Conservation (phyloP, 2,329 filamentous ascomycete genomes). For the Waltergamsia citrina region DNA sequence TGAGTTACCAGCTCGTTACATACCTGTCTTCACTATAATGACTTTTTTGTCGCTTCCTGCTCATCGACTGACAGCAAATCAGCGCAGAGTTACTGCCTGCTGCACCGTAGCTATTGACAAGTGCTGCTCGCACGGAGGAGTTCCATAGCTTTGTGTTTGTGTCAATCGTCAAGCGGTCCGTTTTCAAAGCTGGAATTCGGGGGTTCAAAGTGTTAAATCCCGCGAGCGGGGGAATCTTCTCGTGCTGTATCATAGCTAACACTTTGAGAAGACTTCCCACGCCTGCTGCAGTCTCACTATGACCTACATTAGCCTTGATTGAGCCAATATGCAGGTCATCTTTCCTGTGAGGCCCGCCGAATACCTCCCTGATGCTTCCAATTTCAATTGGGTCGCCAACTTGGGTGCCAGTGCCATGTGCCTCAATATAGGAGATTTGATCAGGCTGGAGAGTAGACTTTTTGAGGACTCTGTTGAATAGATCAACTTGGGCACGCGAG, state of each 20-base stretch:
- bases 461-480: slow-evolving; percentile 18
- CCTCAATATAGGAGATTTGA: slow-evolving; percentile 16
- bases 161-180: slow-evolving; percentile 2
- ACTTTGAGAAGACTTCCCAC: slow-evolving; percentile 5
- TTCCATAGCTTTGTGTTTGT: too few species aligned
- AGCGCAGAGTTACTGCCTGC: slow-evolving; percentile 22
- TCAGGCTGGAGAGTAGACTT: neutral
- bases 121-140: too few species aligned
- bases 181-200: neutral
- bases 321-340: slow-evolving; percentile 27
- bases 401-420: slow-evolving; percentile 31
- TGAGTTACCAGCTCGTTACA: too few species aligned
- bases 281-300: slow-evolving; percentile 11
- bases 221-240: slow-evolving; percentile 9
- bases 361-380: slow-evolving; percentile 16
- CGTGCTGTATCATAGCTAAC: slow-evolving; percentile 7
- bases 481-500: slow-evolving; percentile 21
- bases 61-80: slow-evolving; percentile 11
- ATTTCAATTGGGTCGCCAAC: slow-evolving; percentile 37
- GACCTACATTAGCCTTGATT: slow-evolving; percentile 35
- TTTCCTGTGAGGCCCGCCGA: neutral
- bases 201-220: slow-evolving; percentile 3
- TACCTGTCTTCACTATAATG: too few species aligned
- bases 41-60: neutral
- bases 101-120: slow-evolving; percentile 26